These are phyloP conservation scores for Nakataea oryzae DNA, from an alignment of 2,329 filamentous ascomycete genomes.

Conservation along the genomic window DNA sequence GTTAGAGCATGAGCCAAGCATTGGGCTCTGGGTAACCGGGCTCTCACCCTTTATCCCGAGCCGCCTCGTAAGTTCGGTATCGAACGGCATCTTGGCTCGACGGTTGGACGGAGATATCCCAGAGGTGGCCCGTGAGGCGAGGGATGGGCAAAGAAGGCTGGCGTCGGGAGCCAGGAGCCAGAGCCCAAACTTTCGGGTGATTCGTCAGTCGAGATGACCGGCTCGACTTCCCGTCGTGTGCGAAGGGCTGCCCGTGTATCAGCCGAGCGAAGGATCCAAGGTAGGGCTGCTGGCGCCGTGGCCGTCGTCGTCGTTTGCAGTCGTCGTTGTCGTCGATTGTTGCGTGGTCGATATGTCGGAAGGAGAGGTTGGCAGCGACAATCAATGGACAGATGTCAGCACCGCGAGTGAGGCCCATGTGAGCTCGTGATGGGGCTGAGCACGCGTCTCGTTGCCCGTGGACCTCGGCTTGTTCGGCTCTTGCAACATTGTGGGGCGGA, in stretches of 20 bases:
- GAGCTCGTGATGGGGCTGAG: neutral
- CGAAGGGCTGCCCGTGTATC: neutral
- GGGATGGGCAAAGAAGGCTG: neutral
- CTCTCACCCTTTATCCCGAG: slow-evolving; percentile 37
- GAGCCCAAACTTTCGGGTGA: neutral
- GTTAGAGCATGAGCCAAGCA: neutral
- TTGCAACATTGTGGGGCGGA: neutral
- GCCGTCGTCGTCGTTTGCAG: neutral
- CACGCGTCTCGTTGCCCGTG: neutral
- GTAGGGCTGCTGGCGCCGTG: neutral
- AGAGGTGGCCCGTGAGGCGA: neutral
- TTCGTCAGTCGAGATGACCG: neutral
- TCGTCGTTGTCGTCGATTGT: neutral
- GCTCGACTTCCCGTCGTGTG: neutral
- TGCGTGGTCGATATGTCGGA: neutral
- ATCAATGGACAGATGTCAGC: neutral
- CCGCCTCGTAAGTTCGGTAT: slow-evolving; percentile 45
- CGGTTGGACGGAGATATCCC: neutral
- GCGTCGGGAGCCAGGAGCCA: neutral
- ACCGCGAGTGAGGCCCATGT: neutral
- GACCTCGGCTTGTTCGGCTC: neutral
- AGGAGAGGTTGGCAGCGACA: too few relatives aligned
- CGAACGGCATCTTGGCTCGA: slow-evolving; percentile 39
- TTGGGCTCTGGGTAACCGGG: neutral
- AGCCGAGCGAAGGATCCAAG: neutral